Evolutionary conservation across 2,329 filamentous ascomycete genomes (phyloP).

Genomic region (Coleophoma eucalyptorum): DNA sequence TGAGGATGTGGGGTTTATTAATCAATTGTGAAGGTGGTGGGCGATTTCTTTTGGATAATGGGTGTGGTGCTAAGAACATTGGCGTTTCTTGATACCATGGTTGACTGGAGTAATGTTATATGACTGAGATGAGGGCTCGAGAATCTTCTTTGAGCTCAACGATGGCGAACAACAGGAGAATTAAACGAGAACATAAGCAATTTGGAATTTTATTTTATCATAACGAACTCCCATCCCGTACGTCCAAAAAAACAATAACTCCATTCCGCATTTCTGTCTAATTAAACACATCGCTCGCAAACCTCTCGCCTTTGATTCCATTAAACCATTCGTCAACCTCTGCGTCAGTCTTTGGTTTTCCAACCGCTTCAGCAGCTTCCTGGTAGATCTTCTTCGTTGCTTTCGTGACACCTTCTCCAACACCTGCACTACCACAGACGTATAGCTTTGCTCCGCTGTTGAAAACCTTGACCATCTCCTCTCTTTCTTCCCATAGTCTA

Average conservation of each 20-base stretch:
- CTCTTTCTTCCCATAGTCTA: conserved; percentile 19
- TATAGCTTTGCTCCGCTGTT: conserved; percentile 20
- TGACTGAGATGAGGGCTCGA: too few species aligned
- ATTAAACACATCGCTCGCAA: conserved; percentile 40
- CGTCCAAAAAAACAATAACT: neutral
- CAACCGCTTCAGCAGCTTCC: conserved; percentile 29
- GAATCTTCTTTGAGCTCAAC: too few species aligned
- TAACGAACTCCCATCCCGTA: neutral
- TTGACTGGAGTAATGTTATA: too few species aligned
- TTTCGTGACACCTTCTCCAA: conserved; percentile 40
- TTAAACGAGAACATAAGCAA: too few species aligned
- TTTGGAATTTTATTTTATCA: too few species aligned
- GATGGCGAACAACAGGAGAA: too few species aligned
- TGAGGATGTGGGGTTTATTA: too few species aligned
- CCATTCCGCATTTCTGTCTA: too few species aligned
- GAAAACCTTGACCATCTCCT: conserved; percentile 18
- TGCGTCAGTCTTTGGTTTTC: conserved; percentile 31
- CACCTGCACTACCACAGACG: conserved; percentile 21
- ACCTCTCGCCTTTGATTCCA: conserved; percentile 38
- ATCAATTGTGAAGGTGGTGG: too few species aligned
- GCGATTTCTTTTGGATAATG: too few species aligned
- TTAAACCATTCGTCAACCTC: conserved; percentile 41
- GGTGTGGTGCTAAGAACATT: too few species aligned
- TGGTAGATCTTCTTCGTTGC: conserved; percentile 36
- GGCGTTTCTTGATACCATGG: too few species aligned